These are phyloP conservation scores for Backusella parvicylindrica DNA, from an alignment of 192 early-diverging fungal species.

Conservation along the genomic window DNA sequence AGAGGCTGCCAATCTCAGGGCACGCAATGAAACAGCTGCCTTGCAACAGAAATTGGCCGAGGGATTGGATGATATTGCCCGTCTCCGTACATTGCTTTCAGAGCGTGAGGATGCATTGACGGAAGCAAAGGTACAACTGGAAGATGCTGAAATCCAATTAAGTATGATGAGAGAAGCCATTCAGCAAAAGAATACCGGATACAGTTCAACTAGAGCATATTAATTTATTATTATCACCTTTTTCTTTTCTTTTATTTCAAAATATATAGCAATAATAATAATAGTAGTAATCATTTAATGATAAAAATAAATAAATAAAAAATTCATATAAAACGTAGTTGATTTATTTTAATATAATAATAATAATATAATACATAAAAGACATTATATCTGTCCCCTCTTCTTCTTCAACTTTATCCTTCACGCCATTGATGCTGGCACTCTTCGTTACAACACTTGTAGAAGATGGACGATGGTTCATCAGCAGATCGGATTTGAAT, in stretches of 20 bases:
- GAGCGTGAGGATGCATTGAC: slow-evolving; percentile 41
- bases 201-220: neutral
- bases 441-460: slow-evolving; percentile 71
- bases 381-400: neutral
- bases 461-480: slow-evolving; percentile 94
- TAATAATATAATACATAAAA: neutral
- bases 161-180: slow-evolving; percentile 38
- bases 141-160: slow-evolving; percentile 47
- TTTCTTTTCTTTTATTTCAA: neutral
- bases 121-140: slow-evolving; percentile 40
- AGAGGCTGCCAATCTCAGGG: slow-evolving; percentile 45
- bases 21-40: slow-evolving; percentile 44
- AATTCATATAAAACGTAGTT: no score
- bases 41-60: slow-evolving; percentile 44
- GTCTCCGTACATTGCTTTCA: slow-evolving; percentile 32
- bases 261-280: neutral
- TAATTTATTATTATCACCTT: neutral
- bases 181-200: neutral
- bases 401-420: slow-evolving; percentile 35
- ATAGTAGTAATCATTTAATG: neutral
- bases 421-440: slow-evolving; percentile 75
- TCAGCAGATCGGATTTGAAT: slow-evolving; percentile 94
- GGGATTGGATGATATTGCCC: slow-evolving; percentile 41
- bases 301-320: neutral
- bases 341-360: neutral